Percentiles rank a stretch among this genome's conserved stretches.
These are phyloP conservation scores for Tuber borchii DNA, from an alignment of 495 filamentous ascomycete genomes.

Conservation along the genomic window DNA sequence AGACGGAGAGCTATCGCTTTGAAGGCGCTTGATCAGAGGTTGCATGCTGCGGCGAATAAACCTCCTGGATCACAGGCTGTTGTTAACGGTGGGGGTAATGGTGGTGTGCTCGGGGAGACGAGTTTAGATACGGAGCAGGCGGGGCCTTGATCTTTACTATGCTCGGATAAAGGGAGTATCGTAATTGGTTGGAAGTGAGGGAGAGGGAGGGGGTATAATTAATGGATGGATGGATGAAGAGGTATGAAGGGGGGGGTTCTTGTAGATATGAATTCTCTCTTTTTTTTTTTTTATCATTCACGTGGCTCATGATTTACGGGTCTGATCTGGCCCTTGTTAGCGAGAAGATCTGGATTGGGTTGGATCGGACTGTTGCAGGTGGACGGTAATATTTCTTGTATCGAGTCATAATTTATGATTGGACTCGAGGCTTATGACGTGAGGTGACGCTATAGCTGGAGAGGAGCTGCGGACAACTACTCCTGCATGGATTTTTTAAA, in stretches of 20 bases:
- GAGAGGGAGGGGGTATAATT: slow-evolving; percentile 1
- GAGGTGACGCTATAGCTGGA: not conserved
- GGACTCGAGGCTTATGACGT: not conserved
- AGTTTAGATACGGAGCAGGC: slow-evolving; percentile 16
- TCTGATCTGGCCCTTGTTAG: not conserved
- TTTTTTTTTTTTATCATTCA: not conserved
- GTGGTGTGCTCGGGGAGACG: slow-evolving; percentile 15
- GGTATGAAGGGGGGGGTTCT: slow-evolving; percentile 6
- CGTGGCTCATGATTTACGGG: not conserved
- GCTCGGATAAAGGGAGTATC: slow-evolving; percentile 1
- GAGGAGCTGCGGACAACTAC: not conserved
- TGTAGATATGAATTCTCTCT: slow-evolving; percentile 12
- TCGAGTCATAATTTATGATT: slow-evolving; percentile 1
- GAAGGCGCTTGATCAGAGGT: slow-evolving; percentile 81
- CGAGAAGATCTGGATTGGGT: not conserved
- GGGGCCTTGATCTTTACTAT: slow-evolving; percentile 7
- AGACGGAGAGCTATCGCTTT: slow-evolving; percentile 79
- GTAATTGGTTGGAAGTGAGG: not conserved
- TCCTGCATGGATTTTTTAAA: not conserved
- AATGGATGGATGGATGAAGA: slow-evolving; percentile 6
- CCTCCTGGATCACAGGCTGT: slow-evolving; percentile 75
- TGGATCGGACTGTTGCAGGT: not conserved
- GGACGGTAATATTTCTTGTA: not conserved
- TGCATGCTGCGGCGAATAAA: slow-evolving; percentile 69
- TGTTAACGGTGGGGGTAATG: slow-evolving; percentile 47